Percentiles rank a stretch among this genome's conserved stretches.
phyloP scores from a whole-genome alignment of 225 moss, liverwort and hornwort species.

The Ulota crispa region DNA sequence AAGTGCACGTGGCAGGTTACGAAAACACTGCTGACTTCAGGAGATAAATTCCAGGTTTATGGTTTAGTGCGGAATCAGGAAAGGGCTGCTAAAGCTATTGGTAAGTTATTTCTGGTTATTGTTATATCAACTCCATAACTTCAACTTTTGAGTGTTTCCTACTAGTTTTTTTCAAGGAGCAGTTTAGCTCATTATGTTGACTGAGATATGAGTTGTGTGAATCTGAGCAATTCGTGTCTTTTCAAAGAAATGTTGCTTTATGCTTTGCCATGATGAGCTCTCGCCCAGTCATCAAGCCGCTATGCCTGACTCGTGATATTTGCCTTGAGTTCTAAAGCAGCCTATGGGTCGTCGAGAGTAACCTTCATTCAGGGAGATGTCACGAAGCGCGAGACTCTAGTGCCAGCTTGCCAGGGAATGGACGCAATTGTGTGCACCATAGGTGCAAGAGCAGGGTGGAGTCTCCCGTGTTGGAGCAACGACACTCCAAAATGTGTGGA shows the following conservation, averaged over 20 bases:
- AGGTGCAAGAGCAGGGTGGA: conserved; percentile 85
- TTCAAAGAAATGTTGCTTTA: not conserved
- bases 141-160: not conserved
- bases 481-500: conserved; percentile 83
- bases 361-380: conserved; percentile 74
- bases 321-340: conserved; percentile 40
- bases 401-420: conserved; percentile 68
- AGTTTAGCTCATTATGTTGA: not conserved
- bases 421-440: conserved; percentile 73
- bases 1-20: conserved; percentile 56
- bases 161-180: not conserved
- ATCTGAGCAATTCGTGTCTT: not conserved
- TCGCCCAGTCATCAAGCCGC: not conserved
- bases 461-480: conserved; percentile 72
- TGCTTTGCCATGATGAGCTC: not conserved
- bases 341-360: conserved; percentile 63
- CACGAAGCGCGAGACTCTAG: conserved; percentile 69
- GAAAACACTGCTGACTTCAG: conserved; percentile 66
- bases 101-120: conserved; percentile 36
- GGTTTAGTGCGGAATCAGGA: conserved; percentile 78
- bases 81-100: conserved; percentile 70
- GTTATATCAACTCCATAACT: not conserved
- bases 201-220: not conserved
- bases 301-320: conserved; percentile 1
- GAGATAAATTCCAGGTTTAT: conserved; percentile 63